Percentiles rank a stretch among this genome's conserved stretches.
These are phyloP conservation scores for Nepenthes mirabilis DNA, from an alignment of 148 eudicot species.

Conservation along the genomic window DNA sequence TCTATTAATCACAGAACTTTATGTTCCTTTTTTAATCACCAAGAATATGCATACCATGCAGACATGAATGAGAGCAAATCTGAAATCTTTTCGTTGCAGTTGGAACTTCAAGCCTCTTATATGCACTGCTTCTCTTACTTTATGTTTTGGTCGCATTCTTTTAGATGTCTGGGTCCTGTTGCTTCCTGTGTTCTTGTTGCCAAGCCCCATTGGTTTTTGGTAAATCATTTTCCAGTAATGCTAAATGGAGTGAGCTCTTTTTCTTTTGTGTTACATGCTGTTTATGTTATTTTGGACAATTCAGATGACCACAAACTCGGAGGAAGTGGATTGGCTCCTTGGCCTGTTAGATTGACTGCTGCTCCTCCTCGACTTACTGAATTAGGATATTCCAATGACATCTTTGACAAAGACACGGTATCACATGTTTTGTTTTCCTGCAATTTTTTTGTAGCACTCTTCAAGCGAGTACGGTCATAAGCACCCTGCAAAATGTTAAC, in stretches of 20 bases:
- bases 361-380: constrained; percentile 99
- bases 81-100: too few species aligned
- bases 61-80: too few species aligned
- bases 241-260: too few species aligned
- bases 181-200: background rate
- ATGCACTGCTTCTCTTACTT: too few species aligned
- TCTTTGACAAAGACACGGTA: constrained; percentile 92
- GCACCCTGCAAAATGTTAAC: background rate
- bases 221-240: too few species aligned
- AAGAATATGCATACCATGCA: too few species aligned
- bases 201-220: background rate
- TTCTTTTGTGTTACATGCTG: too few species aligned
- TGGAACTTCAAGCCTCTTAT: too few species aligned
- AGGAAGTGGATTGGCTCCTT: constrained; percentile 88
- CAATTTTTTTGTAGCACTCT: background rate
- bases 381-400: constrained; percentile 69
- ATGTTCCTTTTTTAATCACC: too few species aligned
- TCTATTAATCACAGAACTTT: too few species aligned
- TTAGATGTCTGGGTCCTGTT: background rate
- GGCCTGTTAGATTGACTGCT: constrained; percentile 89
- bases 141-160: too few species aligned
- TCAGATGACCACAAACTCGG: constrained; percentile 79
- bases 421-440: constrained; percentile 1
- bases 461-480: background rate
- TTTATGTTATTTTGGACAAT: background rate